Percentiles rank a stretch among this genome's conserved stretches.
phyloP scores from a whole-genome alignment of 2,329 filamentous ascomycete species.

The Fusarium temperatum region DNA sequence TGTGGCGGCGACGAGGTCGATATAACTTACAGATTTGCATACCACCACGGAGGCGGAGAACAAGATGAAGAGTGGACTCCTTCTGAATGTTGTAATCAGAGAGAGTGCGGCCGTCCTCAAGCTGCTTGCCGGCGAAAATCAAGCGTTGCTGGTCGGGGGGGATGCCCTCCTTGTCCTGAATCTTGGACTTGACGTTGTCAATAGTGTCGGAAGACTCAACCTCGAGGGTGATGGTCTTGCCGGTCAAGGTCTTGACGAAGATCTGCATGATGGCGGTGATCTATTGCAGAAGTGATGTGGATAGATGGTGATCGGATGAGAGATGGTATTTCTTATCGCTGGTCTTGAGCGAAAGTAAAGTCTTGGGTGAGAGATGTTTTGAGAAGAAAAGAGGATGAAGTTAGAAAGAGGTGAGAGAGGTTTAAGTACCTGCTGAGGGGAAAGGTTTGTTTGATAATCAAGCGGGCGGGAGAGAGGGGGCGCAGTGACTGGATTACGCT shows the following conservation, averaged over 20 bases:
- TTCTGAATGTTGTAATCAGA: slow-evolving; percentile 68
- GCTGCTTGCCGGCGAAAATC: slow-evolving; percentile 96
- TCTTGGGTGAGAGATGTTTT: slow-evolving; percentile 17
- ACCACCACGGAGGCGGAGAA: slow-evolving; percentile 74
- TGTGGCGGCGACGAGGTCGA: too few relatives aligned
- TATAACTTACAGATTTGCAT: slow-evolving; percentile 70
- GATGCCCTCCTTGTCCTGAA: slow-evolving; percentile 98
- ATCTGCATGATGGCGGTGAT: slow-evolving; percentile 81
- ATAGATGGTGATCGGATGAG: slow-evolving; percentile 27
- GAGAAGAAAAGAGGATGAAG: slow-evolving; percentile 19
- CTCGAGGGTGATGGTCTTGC: slow-evolving; percentile 65
- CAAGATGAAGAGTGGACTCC: slow-evolving; percentile 76
- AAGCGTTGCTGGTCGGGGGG: slow-evolving; percentile 95
- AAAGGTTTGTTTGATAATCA: slow-evolving; percentile 37
- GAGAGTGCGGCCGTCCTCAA: slow-evolving; percentile 81
- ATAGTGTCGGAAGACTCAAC: slow-evolving; percentile 93
- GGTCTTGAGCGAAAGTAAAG: slow-evolving; percentile 18
- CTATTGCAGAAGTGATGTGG: slow-evolving; percentile 38
- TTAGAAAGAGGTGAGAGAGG: slow-evolving; percentile 37
- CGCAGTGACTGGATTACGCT: slow-evolving; percentile 42
- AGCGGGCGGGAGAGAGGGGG: slow-evolving; percentile 35
- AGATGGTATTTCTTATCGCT: background rate
- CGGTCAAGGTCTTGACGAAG: slow-evolving; percentile 97
- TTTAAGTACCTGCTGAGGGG: slow-evolving; percentile 44
- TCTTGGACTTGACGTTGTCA: slow-evolving; percentile 98